Base-by-base conservation (phyloP, 805 yeast species). In the Yarrowia sp. region DNA sequence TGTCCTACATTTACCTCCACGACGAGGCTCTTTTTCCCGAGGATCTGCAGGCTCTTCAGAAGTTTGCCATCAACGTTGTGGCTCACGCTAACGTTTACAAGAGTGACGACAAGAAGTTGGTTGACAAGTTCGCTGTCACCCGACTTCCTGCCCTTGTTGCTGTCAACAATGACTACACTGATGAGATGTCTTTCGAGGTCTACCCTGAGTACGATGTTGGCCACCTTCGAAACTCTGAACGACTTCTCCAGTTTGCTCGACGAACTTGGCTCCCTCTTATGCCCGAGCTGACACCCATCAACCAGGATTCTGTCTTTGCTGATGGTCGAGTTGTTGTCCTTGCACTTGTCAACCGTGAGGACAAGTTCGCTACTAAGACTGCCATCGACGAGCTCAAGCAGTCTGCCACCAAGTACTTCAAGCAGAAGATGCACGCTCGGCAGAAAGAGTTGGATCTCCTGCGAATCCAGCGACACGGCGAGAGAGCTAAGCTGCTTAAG, bases 1-100 rank as follows among this genome's bases (percentile, higher is more conserved):
- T 73, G 26, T 68, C 75, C 1, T 77, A 77, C 67, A 69, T 79
- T 28, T 79, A 75, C 66, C 71, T 79, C 38, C 75, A 78, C 63
- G 81, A 79, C 67, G 75, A 74, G 46, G 67, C 71, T 3, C 73
- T 77, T 7, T 71, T 72, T 46, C 65, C 71, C 21, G 81, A 78
- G 65, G 81, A 78, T 63, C 77, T 78, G 70, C 73, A 71, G 35
- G 77, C 78, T 1, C 70, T 78, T 49, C 70, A 70, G 62, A 70
- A 72, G 30, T 68, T 77, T 26, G 71, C 78, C 6, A 65, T 75
- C 22, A 68, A 70, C 21, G 67, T 73, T 1, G 66, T 75, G n/a
- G 76, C 74, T n/a, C 71, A 72, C 28, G 76, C 73, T 9, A 70
- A 69, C 8, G 66, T 75, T 48, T 71, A 66, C 67, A 74, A 72